phyloP scores from a whole-genome alignment of 768 basidiomycete genomes.

The Rhizopogon vesiculosus region DNA sequence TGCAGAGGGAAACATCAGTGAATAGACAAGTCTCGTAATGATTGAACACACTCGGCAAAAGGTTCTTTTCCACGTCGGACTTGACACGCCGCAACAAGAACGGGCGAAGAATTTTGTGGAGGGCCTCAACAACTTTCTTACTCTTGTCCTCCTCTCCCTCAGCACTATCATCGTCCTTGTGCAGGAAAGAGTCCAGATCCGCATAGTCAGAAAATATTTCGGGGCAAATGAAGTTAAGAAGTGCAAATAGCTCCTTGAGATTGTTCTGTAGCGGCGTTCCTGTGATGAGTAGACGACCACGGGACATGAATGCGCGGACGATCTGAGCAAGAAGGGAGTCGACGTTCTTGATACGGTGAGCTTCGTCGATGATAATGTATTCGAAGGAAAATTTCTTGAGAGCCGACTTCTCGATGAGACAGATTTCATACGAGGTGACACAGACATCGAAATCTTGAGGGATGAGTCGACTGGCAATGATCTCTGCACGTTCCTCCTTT shows the following conservation, averaged over 20 bases:
- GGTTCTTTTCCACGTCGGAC: slow-evolving; percentile 92
- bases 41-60: slow-evolving; percentile 66
- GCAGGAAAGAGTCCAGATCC: slow-evolving; percentile 91
- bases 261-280: slow-evolving; percentile 97
- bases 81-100: slow-evolving; percentile 95
- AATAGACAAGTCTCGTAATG: not conserved
- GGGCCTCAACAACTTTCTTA: slow-evolving; percentile 91
- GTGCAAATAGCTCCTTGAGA: slow-evolving; percentile 89
- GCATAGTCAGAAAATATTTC: slow-evolving; percentile 91
- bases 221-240: slow-evolving; percentile 94
- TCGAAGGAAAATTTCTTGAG: slow-evolving; percentile 95
- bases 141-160: slow-evolving; percentile 79
- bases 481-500: slow-evolving; percentile 83
- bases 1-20: slow-evolving; percentile 22
- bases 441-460: slow-evolving; percentile 90
- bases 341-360: slow-evolving; percentile 98
- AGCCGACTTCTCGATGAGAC: slow-evolving; percentile 88
- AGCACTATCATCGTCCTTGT: slow-evolving; percentile 70
- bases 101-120: slow-evolving; percentile 94
- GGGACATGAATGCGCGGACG: slow-evolving; percentile 82
- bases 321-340: slow-evolving; percentile 95
- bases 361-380: slow-evolving; percentile 98
- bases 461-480: slow-evolving; percentile 76
- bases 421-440: slow-evolving; percentile 96
- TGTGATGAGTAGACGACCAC: slow-evolving; percentile 90